A percentile compares a stretch with the other conserved stretches of the same genome.
Evolutionary conservation across 2,329 filamentous ascomycete species (phyloP).

Genomic region (Penicillium sp.): DNA sequence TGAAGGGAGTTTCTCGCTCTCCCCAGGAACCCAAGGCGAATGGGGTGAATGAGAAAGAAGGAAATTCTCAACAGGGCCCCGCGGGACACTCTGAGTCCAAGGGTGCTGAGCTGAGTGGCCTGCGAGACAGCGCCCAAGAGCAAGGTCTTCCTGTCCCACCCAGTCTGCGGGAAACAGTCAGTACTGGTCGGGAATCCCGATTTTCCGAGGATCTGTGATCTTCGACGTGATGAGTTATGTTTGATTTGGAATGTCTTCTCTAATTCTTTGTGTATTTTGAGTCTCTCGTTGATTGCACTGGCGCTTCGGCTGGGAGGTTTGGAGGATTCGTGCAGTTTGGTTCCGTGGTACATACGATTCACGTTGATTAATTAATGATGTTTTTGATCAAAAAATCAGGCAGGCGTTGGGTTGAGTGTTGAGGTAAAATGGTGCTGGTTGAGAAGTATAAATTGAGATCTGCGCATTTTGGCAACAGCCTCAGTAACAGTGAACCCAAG

Average conservation of each 20-base stretch:
- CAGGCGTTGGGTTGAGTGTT: too few species aligned
- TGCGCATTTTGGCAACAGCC: too few species aligned
- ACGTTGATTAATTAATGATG: too few species aligned
- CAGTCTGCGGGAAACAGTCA: slow-evolving; percentile 23
- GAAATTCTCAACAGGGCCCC: slow-evolving; percentile 6
- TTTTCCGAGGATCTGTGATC: slow-evolving; percentile 36
- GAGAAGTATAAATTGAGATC: too few species aligned
- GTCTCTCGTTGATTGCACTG: background rate
- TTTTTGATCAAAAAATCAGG: slow-evolving; percentile 1
- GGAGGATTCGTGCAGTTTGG: too few species aligned
- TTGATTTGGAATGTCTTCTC: slow-evolving; percentile 5
- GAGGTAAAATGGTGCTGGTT: too few species aligned
- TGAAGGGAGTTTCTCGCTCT: slow-evolving; percentile 23
- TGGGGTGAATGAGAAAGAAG: slow-evolving; percentile 7
- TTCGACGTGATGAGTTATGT: slow-evolving; percentile 7
- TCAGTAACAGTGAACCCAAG: too few species aligned
- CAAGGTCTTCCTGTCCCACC: slow-evolving; percentile 30
- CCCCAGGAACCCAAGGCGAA: slow-evolving; percentile 20
- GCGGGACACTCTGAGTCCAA: slow-evolving; percentile 11
- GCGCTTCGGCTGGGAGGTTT: background rate
- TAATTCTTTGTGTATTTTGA: background rate
- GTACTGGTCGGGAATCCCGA: slow-evolving; percentile 30
- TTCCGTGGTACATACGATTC: too few species aligned
- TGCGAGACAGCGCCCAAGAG: slow-evolving; percentile 27
- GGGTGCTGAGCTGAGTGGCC: slow-evolving; percentile 20